Evolutionary conservation across 1,139 yeast genomes (phyloP).

Genomic region (Scheffersomyces cryptocercus): DNA sequence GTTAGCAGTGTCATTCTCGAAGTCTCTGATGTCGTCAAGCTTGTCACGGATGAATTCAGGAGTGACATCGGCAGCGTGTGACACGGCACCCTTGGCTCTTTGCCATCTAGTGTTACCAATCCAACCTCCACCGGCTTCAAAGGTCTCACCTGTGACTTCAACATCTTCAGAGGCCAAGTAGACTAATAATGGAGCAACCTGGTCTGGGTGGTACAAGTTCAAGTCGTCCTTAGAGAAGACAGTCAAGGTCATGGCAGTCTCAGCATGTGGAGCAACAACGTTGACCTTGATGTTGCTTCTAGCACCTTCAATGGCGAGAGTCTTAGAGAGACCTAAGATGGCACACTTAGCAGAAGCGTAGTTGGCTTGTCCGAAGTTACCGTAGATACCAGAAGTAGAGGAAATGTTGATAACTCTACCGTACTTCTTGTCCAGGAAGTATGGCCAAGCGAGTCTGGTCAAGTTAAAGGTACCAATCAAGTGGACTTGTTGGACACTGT

Average conservation of each 20-base stretch:
- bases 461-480: constrained; percentile 79
- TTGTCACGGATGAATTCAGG: constrained; percentile 74
- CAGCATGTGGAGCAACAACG: constrained; percentile 95
- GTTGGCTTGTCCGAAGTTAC: constrained; percentile 97
- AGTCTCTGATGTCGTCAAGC: constrained; percentile 68
- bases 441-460: constrained; percentile 92
- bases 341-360: constrained; percentile 94
- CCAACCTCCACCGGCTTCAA: constrained; percentile 83
- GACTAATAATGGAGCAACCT: constrained; percentile 88
- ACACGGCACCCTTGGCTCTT: constrained; percentile 83
- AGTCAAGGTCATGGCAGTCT: constrained; percentile 93
- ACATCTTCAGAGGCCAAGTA: constrained; percentile 73
- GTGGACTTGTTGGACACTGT: constrained; percentile 78
- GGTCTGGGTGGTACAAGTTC: constrained; percentile 83
- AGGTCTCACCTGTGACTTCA: constrained; percentile 65
- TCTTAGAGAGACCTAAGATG: constrained; percentile 78
- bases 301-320: constrained; percentile 89
- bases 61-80: constrained; percentile 47
- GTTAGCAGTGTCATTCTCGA: constrained; percentile 55
- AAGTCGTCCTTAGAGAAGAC: constrained; percentile 75
- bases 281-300: constrained; percentile 75
- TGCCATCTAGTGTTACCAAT: constrained; percentile 94
- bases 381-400: constrained; percentile 95
- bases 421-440: constrained; percentile 71
- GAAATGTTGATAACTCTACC: constrained; percentile 89